Base-by-base conservation (phyloP, 2,329 filamentous ascomycete genomes). In the Nigrograna mackinnonii region DNA sequence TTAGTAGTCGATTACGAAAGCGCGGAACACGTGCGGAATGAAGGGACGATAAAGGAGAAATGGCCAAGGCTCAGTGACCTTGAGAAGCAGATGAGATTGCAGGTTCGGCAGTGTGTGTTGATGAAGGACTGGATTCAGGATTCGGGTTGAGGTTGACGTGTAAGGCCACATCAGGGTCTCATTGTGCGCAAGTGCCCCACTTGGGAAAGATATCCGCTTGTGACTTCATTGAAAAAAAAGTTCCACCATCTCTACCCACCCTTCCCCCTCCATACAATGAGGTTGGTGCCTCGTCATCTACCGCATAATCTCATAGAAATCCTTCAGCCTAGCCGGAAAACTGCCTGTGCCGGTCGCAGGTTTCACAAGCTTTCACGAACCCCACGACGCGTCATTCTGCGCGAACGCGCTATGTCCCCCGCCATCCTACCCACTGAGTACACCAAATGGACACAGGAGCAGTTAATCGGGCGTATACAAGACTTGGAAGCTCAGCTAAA, bases 331-430 rank as follows among this genome's bases (percentile, higher is more conserved):
- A 55, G 61, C 35, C 54, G 46, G n/a, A 39, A 62, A 17, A 64
- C 60, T 48, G 60, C 46, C 32, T 47, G 13, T 54, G 45, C 4
- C 58, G 58, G 44, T 47, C 48, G 31, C n/a, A n/a, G n/a, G n/a
- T 62, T 64, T 36, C 64, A 66, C 50, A 64, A 61, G 39, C 61
- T 66, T 11, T 67, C 64, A 6, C 54, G 60, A 35, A 54, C 63
- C 6, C 54, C 62, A 3, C 45, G 50, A 16, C 62, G 63, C 30
- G 43, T 55, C 1, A 52, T 47, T 31, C 39, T 53, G 19, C 55
- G 52, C 16, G 4, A 37, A 47, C 32, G 28, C 43, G 14, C 41
- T 13, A 33, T 22, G 43, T 43, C 38, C 41, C 47, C 36, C 39
- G 47, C 43, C 31, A 63, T 63, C 57, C 51, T 48, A 39, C 54